phyloP scores from a whole-genome alignment of 2,329 filamentous ascomycete species.

The Cercospora zeina region DNA sequence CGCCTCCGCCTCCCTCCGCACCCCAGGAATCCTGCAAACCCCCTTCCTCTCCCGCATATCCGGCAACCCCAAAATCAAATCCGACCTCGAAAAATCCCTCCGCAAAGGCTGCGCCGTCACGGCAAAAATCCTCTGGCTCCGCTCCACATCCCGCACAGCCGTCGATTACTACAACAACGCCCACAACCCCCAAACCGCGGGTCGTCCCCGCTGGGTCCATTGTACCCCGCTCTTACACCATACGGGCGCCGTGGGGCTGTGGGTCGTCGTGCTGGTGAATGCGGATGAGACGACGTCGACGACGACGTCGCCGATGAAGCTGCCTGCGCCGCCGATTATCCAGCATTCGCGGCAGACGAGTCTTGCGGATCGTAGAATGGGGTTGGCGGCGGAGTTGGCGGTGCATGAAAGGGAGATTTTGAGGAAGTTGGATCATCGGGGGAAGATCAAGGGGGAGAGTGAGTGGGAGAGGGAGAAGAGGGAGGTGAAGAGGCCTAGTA shows the following conservation, averaged over 20 bases:
- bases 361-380: not conserved
- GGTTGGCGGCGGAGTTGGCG: constrained; percentile 2
- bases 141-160: constrained; percentile 40
- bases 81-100: constrained; percentile 59
- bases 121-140: constrained; percentile 70
- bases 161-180: not conserved
- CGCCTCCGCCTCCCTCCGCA: constrained; percentile 51
- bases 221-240: constrained; percentile 71
- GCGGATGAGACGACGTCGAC: constrained; percentile 3
- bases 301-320: not conserved
- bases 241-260: constrained; percentile 68
- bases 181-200: constrained; percentile 47
- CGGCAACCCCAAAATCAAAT: constrained; percentile 53
- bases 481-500: not conserved
- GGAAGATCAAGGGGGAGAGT: too few species aligned
- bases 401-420: constrained; percentile 1
- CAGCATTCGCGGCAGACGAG: constrained; percentile 2
- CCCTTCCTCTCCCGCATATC: constrained; percentile 51
- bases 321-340: not conserved
- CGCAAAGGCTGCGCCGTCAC: constrained; percentile 69
- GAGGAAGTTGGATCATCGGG: not conserved
- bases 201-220: constrained; percentile 72
- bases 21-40: constrained; percentile 51
- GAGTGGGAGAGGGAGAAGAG: too few species aligned
- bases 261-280: constrained; percentile 70